Evolutionary conservation across 306 rosid species (phyloP).

Genomic region (Argentina anserina): DNA sequence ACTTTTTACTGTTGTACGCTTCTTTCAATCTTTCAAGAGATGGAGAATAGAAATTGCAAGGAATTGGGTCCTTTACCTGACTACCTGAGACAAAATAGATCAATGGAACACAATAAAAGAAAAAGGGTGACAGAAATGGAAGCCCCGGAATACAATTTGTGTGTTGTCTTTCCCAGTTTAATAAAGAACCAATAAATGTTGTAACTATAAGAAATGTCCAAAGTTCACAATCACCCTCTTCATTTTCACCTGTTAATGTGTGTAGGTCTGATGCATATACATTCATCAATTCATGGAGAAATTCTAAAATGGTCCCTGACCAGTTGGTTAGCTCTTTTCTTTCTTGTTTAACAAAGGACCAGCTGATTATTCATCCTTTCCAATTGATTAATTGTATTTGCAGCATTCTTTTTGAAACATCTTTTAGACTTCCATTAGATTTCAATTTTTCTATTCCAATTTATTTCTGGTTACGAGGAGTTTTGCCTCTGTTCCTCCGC

Average conservation of each 20-base stretch:
- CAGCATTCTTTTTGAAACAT: not conserved
- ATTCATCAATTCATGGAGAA: not conserved
- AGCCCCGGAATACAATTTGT: slow-evolving; percentile 6
- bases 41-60: slow-evolving; percentile 36
- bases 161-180: slow-evolving; percentile 7
- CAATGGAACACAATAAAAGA: slow-evolving; percentile 29
- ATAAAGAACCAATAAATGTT: slow-evolving; percentile 6
- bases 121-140: slow-evolving; percentile 33
- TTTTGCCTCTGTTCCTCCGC: not conserved
- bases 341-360: not conserved
- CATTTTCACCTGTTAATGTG: not conserved
- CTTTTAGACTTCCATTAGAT: not conserved
- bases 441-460: not conserved
- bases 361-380: not conserved
- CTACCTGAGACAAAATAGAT: slow-evolving; percentile 25
- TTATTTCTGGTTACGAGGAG: not conserved
- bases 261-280: not conserved
- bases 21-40: slow-evolving; percentile 35
- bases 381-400: not conserved
- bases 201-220: not conserved
- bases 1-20: not conserved
- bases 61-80: slow-evolving; percentile 20
- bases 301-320: not conserved
- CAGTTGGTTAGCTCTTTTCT: not conserved
- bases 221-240: not conserved